Conservation (phyloP, 2,329 filamentous ascomycete species). For the Penicillium rolfsii region DNA sequence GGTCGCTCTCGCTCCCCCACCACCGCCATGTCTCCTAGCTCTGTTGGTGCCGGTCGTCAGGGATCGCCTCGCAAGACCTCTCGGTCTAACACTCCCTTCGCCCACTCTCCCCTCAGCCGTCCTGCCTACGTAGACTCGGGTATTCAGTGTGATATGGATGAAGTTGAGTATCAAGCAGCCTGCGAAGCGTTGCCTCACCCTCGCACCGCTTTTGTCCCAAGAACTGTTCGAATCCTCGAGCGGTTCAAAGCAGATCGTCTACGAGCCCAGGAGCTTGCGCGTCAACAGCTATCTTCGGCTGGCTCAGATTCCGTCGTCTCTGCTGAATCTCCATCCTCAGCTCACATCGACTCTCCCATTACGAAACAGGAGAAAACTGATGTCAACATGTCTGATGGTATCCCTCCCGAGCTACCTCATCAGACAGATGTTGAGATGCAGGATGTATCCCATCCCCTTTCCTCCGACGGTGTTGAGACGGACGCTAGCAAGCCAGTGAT, state of each 20-base stretch:
- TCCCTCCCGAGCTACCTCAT: constrained; percentile 8
- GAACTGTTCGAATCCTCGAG: constrained; percentile 48
- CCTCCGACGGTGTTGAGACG: not conserved
- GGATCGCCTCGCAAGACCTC: constrained; percentile 38
- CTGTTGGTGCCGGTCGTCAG: constrained; percentile 31
- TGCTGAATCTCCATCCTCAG: constrained; percentile 22
- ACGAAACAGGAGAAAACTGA: constrained; percentile 11
- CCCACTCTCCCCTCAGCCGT: constrained; percentile 31
- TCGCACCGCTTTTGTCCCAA: constrained; percentile 42
- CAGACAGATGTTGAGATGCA: constrained; percentile 53
- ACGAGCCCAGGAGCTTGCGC: constrained; percentile 37
- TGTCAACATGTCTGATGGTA: constrained; percentile 9
- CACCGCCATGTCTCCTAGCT: constrained; percentile 33
- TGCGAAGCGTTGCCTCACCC: constrained; percentile 22
- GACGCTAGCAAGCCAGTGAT: constrained; percentile 27
- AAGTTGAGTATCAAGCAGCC: constrained; percentile 33
- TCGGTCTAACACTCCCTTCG: constrained; percentile 33
- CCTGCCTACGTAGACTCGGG: constrained; percentile 47
- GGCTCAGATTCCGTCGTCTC: constrained; percentile 22
- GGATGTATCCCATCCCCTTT: constrained; percentile 33
- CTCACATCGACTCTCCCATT: constrained; percentile 14
- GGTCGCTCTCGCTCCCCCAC: constrained; percentile 43
- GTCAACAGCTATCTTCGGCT: constrained; percentile 25
- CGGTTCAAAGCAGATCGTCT: constrained; percentile 48
- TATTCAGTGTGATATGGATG: constrained; percentile 51